phyloP scores from a whole-genome alignment of 768 basidiomycete genomes.

The Zangia roseola region DNA sequence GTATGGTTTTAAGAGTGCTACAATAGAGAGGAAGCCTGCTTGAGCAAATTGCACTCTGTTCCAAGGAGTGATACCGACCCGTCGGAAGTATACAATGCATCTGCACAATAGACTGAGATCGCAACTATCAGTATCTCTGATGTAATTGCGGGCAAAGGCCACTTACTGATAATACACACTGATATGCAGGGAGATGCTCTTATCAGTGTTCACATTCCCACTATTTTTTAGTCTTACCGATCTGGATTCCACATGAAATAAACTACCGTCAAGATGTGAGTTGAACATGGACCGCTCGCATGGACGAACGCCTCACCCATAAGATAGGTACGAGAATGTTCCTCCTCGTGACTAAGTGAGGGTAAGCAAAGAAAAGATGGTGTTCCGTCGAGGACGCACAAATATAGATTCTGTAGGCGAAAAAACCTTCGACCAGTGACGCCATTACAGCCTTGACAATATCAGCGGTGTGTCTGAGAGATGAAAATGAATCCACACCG shows the following conservation, averaged over 20 bases:
- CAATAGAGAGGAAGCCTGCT: too few relatives aligned
- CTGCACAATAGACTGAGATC: neutral
- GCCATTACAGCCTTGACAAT: too few relatives aligned
- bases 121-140: neutral
- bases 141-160: neutral
- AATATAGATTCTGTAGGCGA: conserved; percentile 12
- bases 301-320: neutral
- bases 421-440: too few relatives aligned
- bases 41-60: neutral
- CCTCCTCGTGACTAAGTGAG: conserved; percentile 1
- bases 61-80: neutral
- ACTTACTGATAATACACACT: neutral
- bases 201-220: too few relatives aligned
- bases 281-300: too few relatives aligned
- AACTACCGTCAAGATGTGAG: too few relatives aligned
- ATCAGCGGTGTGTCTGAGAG: too few relatives aligned
- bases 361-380: neutral
- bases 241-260: too few relatives aligned
- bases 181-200: too few relatives aligned
- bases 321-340: neutral
- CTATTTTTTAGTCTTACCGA: conserved; percentile 7
- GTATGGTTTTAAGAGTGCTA: neutral
- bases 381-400: conserved; percentile 11
- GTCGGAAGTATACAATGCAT: neutral
- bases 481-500: too few relatives aligned